These are phyloP conservation scores for Thamnidium elegans DNA, from an alignment of 192 early-diverging fungal species.

Conservation along the genomic window DNA sequence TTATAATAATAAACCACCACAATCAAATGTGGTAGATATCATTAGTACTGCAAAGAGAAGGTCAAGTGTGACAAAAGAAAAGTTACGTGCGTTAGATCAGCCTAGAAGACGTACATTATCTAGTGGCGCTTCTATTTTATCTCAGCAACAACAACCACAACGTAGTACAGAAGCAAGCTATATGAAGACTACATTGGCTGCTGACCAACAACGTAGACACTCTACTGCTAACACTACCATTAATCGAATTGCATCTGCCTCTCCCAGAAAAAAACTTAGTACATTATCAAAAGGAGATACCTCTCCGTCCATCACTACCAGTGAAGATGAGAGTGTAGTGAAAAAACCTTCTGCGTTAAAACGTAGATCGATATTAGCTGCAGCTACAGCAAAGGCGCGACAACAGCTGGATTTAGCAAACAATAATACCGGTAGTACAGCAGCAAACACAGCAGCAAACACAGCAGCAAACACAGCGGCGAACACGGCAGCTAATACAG, in stretches of 20 bases:
- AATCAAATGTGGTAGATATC: neutral
- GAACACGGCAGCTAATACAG: neutral
- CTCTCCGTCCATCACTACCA: neutral
- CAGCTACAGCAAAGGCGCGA: neutral
- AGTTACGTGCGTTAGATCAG: neutral
- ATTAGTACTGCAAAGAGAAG: constrained; percentile 3
- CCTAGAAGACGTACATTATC: constrained; percentile 17
- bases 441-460: neutral
- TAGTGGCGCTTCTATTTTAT: constrained; percentile 8
- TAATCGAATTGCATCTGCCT: neutral
- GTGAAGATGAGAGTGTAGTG: neutral
- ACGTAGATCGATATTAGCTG: constrained; percentile 10
- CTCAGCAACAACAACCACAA: neutral
- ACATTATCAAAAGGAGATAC: neutral
- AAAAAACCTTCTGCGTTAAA: constrained; percentile 6
- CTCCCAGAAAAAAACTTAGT: constrained; percentile 2
- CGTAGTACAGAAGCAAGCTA: constrained; percentile 3
- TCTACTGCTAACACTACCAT: constrained; percentile 4
- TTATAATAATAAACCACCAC: neutral
- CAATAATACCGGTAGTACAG: neutral
- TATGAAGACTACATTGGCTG: constrained; percentile 12
- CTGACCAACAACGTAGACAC: constrained; percentile 10
- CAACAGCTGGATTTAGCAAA: neutral
- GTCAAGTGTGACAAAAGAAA: constrained; percentile 8
- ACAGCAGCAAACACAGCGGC: neutral